Evolutionary conservation across 345 rosid species (phyloP), one percentile per base, ranked within the genome.

Genomic region (Citrus sp.): DNA sequence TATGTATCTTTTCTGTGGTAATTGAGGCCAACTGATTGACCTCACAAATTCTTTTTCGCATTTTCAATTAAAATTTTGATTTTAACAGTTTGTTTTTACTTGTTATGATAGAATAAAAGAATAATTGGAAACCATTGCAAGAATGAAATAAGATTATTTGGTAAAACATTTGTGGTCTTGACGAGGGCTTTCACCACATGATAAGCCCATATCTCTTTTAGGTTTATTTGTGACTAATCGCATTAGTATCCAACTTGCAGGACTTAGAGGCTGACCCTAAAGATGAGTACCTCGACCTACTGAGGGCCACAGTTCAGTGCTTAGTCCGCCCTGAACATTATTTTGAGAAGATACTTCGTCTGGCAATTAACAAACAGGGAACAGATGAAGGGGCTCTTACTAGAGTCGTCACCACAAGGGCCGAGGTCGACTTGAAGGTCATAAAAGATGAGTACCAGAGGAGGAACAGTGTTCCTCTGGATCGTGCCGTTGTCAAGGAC

Each of bases 371-470:
- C 80, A 93, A 22, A 73, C 77, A 64, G 4, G 98, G 97, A 79
- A 94, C 95, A 1, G 95, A 93, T 67, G 97, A 93, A 90, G 95
- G 93, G 75, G 95, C 88, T 16, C 85, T 95, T 12, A 93, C 98
- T 6, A 89, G 98, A 56, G 84, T 93, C 74, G 87, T 95, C 59
- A 80, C 94, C n/a, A 92, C 91, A 24, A 91, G 94, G 74, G 94
- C 94, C 60, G 97, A 92, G 87, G 76, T 88, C 46, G 94, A 90
- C 79, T 66, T 92, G 86, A 82, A 91, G 86, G 40, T 86, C 75
- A 87, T 92, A 34, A 90, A 85, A 72, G 93, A 84, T 1, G 97
- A 87, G 85, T 92, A 88, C 74, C 91, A 89, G 77, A 82, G 81
- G 24, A 88, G 93, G 67, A 87, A 83, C 88, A 88, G 90, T 73